phyloP scores from a whole-genome alignment of 345 rosid species.

The Populus alba region DNA sequence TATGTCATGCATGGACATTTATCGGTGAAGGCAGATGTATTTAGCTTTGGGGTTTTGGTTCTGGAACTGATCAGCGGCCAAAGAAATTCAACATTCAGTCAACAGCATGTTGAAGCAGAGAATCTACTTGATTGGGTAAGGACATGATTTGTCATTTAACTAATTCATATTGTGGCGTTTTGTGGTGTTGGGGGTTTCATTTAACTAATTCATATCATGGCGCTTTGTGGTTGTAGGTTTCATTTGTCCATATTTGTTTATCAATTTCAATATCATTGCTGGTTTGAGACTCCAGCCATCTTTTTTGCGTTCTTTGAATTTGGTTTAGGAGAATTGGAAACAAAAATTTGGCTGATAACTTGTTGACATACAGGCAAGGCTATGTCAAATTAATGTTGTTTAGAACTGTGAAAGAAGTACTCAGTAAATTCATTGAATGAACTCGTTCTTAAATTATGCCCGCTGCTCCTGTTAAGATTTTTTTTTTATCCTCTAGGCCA shows the following conservation, averaged over 20 bases:
- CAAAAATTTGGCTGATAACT: background rate
- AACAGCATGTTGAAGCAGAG: conserved; percentile 42
- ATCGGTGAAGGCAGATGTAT: conserved; percentile 84
- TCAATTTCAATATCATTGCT: background rate
- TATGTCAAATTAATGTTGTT: background rate
- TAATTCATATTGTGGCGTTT: background rate
- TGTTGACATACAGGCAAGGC: background rate
- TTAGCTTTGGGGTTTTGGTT: conserved; percentile 94
- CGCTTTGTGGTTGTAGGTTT: too few relatives aligned
- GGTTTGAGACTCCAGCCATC: background rate
- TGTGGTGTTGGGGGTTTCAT: background rate
- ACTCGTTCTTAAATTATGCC: background rate
- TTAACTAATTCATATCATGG: too few relatives aligned
- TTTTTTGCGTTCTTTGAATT: background rate
- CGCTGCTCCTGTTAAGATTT: background rate
- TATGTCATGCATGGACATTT: conserved; percentile 79
- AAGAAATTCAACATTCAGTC: conserved; percentile 58
- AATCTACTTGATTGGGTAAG: conserved; percentile 94
- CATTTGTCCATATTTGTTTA: too few relatives aligned
- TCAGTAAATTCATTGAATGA: background rate
- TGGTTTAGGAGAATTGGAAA: background rate
- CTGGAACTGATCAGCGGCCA: conserved; percentile 83
- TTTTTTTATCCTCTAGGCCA: background rate
- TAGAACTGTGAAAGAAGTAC: background rate
- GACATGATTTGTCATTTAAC: background rate